Evolutionary conservation across 331 rosid genomes (phyloP).

Genomic region (Pyracantha coccinea): DNA sequence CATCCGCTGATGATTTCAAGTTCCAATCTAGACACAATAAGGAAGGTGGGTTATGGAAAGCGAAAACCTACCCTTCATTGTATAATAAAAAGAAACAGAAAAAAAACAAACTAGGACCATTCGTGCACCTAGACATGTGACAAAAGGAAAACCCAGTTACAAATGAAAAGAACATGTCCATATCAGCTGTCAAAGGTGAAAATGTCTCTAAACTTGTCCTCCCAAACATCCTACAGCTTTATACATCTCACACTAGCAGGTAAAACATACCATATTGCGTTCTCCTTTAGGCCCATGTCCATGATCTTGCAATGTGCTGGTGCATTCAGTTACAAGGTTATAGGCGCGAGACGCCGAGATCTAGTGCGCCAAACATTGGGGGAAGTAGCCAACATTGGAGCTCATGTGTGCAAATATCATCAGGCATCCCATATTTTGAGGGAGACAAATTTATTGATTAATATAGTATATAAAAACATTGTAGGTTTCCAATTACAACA

Average conservation of each 20-base stretch:
- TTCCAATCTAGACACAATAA: not conserved
- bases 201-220: not conserved
- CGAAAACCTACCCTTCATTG: not conserved
- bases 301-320: conserved; percentile 1
- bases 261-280: not conserved
- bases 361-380: not conserved
- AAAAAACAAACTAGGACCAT: not conserved
- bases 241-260: not conserved
- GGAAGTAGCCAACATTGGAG: not conserved
- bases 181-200: not conserved
- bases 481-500: not conserved
- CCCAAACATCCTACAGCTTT: not conserved
- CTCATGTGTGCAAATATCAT: not conserved
- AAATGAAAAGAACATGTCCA: not conserved
- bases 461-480: not conserved
- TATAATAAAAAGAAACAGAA: not conserved
- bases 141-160: not conserved
- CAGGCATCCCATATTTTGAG: not conserved
- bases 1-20: not conserved
- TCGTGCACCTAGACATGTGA: not conserved
- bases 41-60: not conserved
- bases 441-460: not conserved
- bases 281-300: not conserved
- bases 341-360: too few species aligned
- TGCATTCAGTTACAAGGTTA: not conserved